Percentiles rank a stretch among this genome's conserved stretches.
Conservation (phyloP, 1,139 yeast genomes). For the Candida pseudoviswanathii region DNA sequence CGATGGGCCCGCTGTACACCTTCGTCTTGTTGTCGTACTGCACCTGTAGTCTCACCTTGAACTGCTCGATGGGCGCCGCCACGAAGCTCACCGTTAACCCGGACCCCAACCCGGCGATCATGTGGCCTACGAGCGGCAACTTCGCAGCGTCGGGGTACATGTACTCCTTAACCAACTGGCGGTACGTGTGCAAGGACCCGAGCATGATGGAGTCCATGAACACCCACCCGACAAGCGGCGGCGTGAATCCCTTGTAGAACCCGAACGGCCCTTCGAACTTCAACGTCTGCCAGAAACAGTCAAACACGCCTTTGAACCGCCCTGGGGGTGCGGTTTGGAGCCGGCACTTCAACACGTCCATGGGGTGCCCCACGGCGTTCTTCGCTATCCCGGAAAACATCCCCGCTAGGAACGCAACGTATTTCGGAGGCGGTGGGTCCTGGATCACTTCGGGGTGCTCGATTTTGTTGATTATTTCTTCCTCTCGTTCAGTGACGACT, state of each 20-base stretch:
- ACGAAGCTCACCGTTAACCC: conserved; percentile 93
- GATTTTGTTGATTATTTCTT: conserved; percentile 19
- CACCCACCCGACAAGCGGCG: conserved; percentile 92
- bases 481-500: conserved; percentile 33
- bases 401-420: conserved; percentile 85
- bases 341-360: conserved; percentile 87
- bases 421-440: conserved; percentile 48
- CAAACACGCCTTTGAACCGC: conserved; percentile 78
- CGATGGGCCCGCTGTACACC: conserved; percentile 75
- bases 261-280: conserved; percentile 76
- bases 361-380: conserved; percentile 91
- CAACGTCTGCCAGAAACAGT: conserved; percentile 73
- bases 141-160: conserved; percentile 57
- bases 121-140: conserved; percentile 73
- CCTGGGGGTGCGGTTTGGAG: conserved; percentile 78
- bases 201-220: conserved; percentile 89
- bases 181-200: conserved; percentile 79
- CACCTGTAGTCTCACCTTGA: conserved; percentile 85
- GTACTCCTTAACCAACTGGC: conserved; percentile 65
- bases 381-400: conserved; percentile 85
- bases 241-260: conserved; percentile 86
- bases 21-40: conserved; percentile 81
- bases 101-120: conserved; percentile 76
- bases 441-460: conserved; percentile 12
- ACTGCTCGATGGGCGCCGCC: conserved; percentile 91